Evolutionary conservation across 768 basidiomycete species (phyloP).

Genomic region (Suillus alpinus): DNA sequence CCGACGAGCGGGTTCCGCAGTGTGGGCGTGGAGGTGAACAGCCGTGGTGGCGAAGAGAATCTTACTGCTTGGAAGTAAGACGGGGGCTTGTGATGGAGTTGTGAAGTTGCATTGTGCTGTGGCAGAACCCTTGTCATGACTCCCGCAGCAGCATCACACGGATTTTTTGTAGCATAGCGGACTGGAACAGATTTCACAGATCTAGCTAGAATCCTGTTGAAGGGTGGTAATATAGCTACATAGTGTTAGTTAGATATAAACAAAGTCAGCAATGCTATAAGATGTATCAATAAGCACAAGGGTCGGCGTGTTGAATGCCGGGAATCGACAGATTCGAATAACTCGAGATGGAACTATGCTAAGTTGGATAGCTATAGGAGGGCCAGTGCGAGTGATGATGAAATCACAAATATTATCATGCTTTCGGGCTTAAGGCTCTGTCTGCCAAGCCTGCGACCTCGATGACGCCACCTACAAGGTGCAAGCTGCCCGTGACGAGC

Average conservation of each 20-base stretch:
- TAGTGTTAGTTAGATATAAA: conserved; percentile 7
- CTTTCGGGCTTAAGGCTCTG: background rate
- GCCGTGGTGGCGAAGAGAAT: conserved; percentile 7
- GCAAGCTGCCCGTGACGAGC: conserved; percentile 90
- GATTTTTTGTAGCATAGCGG: background rate
- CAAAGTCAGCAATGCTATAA: conserved; percentile 4
- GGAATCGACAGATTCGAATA: background rate
- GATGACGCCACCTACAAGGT: conserved; percentile 90
- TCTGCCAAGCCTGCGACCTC: conserved; percentile 76
- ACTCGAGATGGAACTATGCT: background rate
- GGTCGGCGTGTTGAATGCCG: background rate
- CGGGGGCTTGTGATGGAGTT: too few relatives aligned
- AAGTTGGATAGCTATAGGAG: background rate
- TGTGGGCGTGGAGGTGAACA: conserved; percentile 10
- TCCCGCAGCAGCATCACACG: background rate
- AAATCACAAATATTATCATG: background rate
- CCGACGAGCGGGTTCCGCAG: background rate
- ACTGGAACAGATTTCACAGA: background rate
- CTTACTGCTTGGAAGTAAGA: conserved; percentile 1
- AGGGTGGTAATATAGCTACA: conserved; percentile 23
- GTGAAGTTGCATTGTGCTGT: background rate
- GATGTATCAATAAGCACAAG: background rate
- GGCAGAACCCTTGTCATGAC: background rate
- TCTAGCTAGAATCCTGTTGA: conserved; percentile 31
- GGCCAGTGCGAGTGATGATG: background rate